Evolutionary conservation across 169 alveolate species (phyloP).

Genomic region (Cryptosporidium bovis): DNA sequence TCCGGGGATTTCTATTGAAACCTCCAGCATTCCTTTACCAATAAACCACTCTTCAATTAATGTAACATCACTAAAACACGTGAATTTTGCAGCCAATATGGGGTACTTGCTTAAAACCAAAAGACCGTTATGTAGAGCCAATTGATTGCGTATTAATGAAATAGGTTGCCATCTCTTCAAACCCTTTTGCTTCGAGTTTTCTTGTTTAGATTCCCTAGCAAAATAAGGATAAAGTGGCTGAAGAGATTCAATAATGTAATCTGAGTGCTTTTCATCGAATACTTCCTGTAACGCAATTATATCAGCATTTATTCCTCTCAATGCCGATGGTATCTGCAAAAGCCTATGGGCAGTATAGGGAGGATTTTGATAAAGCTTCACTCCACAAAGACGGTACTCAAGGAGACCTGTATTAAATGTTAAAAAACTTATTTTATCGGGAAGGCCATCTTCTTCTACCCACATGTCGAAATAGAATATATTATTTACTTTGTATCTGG

Average conservation of each 20-base stretch:
- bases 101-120: slow-evolving; percentile 90
- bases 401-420: slow-evolving; percentile 90
- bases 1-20: slow-evolving; percentile 85
- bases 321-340: slow-evolving; percentile 86
- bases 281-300: slow-evolving; percentile 90
- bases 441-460: slow-evolving; percentile 60
- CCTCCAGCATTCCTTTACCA: slow-evolving; percentile 89
- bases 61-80: slow-evolving; percentile 87
- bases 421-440: slow-evolving; percentile 82
- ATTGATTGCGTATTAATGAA: slow-evolving; percentile 76
- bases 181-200: slow-evolving; percentile 22
- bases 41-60: slow-evolving; percentile 86
- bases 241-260: slow-evolving; percentile 82
- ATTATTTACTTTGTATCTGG: not conserved
- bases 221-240: slow-evolving; percentile 84
- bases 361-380: slow-evolving; percentile 88
- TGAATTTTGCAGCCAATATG: slow-evolving; percentile 84
- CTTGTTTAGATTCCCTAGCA: slow-evolving; percentile 79
- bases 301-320: slow-evolving; percentile 87
- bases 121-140: slow-evolving; percentile 88
- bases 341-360: slow-evolving; percentile 88
- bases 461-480: slow-evolving; percentile 60
- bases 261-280: slow-evolving; percentile 85
- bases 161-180: slow-evolving; percentile 59
- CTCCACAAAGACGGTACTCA: slow-evolving; percentile 87